Conservation (phyloP, 306 rosid species). For the Prunus campanulata region DNA sequence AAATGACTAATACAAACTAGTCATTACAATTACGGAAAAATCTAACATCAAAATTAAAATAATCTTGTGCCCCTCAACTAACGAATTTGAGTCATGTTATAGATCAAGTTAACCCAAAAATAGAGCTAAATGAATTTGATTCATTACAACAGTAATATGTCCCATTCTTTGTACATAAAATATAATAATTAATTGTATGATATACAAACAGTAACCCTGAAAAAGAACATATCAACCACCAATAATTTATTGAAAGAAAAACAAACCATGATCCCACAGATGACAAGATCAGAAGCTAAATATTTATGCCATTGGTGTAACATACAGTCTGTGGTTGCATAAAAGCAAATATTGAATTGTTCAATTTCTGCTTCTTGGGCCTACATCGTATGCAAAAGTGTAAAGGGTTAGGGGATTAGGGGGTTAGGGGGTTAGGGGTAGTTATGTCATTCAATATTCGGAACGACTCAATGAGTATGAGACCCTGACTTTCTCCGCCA, state of each 20-base stretch:
- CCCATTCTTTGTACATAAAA: background rate
- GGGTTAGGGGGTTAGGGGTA: background rate
- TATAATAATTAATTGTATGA: background rate
- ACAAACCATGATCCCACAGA: background rate
- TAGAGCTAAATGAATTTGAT: background rate
- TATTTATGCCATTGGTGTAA: background rate
- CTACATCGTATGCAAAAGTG: no score
- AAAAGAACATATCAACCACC: background rate
- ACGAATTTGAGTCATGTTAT: no score
- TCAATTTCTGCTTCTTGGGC: no score
- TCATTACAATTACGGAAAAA: no score
- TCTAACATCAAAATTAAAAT: no score
- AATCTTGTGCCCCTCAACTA: no score
- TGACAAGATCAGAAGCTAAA: background rate
- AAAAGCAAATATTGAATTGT: no score
- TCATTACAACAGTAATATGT: background rate
- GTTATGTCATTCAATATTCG: background rate
- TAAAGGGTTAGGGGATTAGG: background rate
- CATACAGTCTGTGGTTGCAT: background rate
- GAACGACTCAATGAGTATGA: constrained; percentile 11
- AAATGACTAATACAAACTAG: no score
- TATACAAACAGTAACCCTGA: background rate
- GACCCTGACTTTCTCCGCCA: constrained; percentile 48
- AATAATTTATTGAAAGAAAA: background rate
- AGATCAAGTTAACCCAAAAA: no score